Percentiles rank a stretch among this genome's conserved stretches.
Evolutionary conservation across 164 flowering plant genomes (phyloP).

Genomic region (Vitis rotundifolia): DNA sequence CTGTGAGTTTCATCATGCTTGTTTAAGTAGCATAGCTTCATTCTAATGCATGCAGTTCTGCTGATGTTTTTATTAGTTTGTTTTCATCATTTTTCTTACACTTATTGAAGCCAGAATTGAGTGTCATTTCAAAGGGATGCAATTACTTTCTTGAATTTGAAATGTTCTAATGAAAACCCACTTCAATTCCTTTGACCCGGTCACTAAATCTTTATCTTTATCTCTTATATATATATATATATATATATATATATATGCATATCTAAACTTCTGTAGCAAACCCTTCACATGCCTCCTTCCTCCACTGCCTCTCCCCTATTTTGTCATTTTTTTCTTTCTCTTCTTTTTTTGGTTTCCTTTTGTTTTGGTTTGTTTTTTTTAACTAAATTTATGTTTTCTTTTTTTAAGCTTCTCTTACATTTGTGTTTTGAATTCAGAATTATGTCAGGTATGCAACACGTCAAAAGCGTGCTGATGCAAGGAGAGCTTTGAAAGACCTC

Average conservation of each 20-base stretch:
- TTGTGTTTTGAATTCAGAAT: conserved; percentile 37
- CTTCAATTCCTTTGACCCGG: not conserved
- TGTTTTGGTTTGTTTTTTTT: too few species aligned
- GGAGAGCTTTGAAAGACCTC: conserved; percentile 66
- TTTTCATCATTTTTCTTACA: not conserved
- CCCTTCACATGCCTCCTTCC: not conserved
- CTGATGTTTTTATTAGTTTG: not conserved
- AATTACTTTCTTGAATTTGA: not conserved
- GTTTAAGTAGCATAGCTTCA: not conserved
- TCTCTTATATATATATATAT: too few species aligned
- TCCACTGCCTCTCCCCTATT: not conserved
- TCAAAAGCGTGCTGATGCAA: conserved; percentile 77
- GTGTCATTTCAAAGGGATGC: not conserved
- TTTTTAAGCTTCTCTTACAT: not conserved
- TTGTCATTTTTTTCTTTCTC: not conserved
- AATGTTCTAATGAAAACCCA: not conserved
- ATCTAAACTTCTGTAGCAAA: too few species aligned
- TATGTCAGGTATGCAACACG: conserved; percentile 49
- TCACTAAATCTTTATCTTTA: too few species aligned
- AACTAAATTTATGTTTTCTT: too few species aligned
- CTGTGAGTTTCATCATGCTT: not conserved
- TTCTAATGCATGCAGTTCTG: not conserved
- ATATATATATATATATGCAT: too few species aligned
- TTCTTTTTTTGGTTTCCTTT: too few species aligned
- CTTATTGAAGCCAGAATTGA: not conserved